Evolutionary conservation across 257 asterid species (phyloP).

Genomic region (Primulina tabacum): DNA sequence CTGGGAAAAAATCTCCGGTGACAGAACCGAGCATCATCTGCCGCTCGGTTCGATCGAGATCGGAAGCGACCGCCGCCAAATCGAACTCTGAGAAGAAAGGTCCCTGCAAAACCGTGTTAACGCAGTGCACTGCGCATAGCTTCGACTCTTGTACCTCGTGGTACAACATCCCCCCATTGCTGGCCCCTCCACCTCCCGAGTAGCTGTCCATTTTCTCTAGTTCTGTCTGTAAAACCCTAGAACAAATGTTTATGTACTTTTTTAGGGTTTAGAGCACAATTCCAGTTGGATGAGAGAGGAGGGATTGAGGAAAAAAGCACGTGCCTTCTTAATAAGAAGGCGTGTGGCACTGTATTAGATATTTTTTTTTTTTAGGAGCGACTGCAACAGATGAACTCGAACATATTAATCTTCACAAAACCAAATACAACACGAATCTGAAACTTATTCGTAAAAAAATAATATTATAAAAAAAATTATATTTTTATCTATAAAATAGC

Average conservation of each 20-base stretch:
- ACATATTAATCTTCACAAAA: too few species aligned
- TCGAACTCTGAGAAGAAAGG: conserved; percentile 97
- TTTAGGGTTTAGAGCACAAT: not conserved
- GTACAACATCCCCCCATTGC: conserved; percentile 96
- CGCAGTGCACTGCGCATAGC: conserved; percentile 99
- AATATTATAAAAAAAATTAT: too few species aligned
- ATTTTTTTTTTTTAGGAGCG: too few species aligned
- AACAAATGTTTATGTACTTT: not conserved
- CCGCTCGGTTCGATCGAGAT: conserved; percentile 80
- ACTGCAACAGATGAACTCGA: too few species aligned
- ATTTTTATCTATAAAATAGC: too few species aligned
- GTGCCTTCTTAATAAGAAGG: not conserved
- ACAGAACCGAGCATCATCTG: conserved; percentile 88
- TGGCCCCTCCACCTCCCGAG: conserved; percentile 40
- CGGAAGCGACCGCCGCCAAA: conserved; percentile 97
- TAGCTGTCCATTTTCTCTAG: conserved; percentile 19
- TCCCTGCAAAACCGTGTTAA: conserved; percentile 93
- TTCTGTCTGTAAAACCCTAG: conserved; percentile 26
- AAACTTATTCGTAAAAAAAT: too few species aligned
- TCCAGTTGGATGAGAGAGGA: not conserved
- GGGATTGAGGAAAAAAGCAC: not conserved
- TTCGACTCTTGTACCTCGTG: conserved; percentile 99
- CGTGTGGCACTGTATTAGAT: not conserved
- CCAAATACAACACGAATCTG: too few species aligned
- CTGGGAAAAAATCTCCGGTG: conserved; percentile 74